Percentiles rank a stretch among this genome's conserved stretches.
phyloP scores from a whole-genome alignment of 75 land plant species.

The Picea glauca region DNA sequence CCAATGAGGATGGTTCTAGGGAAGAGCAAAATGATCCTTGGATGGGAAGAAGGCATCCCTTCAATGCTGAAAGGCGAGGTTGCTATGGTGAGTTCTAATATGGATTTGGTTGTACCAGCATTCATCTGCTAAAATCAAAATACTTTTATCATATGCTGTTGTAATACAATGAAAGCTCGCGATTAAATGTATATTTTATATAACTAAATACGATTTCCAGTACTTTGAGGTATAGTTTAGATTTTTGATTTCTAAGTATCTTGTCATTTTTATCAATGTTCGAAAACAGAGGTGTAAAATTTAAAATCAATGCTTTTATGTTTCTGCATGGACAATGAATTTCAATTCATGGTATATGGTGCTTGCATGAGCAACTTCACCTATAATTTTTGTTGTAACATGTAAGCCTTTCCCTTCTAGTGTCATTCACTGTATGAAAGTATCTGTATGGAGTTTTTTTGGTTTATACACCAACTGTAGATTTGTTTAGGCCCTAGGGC shows the following conservation, averaged over 20 bases:
- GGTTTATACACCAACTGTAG: background rate
- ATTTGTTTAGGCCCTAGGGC: background rate
- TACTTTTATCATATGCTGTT: too few relatives aligned
- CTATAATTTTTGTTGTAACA: too few relatives aligned
- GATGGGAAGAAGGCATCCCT: conserved; percentile 88
- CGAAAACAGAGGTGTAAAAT: background rate
- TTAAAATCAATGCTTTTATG: background rate
- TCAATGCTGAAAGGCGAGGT: conserved; percentile 96
- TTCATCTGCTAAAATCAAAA: background rate
- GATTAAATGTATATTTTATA: too few relatives aligned
- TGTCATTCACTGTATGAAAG: background rate
- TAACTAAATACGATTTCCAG: too few relatives aligned
- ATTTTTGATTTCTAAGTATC: too few relatives aligned
- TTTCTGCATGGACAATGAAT: background rate
- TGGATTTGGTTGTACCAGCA: background rate
- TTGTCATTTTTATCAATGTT: background rate
- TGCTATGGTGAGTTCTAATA: conserved; percentile 61
- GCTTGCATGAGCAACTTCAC: too few relatives aligned
- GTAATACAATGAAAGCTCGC: too few relatives aligned
- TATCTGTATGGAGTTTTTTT: background rate
- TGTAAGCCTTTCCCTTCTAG: too few relatives aligned
- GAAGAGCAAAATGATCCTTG: conserved; percentile 92
- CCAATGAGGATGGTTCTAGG: conserved; percentile 78
- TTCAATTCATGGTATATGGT: too few relatives aligned
- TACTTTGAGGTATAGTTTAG: too few relatives aligned